A percentile compares a stretch with the other conserved stretches of the same genome.
phyloP scores from a whole-genome alignment of 108 stramenopile genomes.

The Conticribra weissflogii region DNA sequence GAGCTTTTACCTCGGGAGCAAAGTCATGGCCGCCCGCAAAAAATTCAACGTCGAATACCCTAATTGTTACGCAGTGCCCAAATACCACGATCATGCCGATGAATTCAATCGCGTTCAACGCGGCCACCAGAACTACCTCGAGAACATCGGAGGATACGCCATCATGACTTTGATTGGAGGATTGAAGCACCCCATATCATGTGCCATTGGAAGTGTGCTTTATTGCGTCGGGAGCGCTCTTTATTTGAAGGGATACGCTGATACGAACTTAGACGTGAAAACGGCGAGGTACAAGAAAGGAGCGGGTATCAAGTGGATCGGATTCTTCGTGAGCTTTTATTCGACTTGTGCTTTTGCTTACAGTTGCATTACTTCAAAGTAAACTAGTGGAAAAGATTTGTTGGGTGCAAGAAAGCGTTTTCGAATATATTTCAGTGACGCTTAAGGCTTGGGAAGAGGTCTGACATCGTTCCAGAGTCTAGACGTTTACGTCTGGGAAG shows the following conservation, averaged over 20 bases:
- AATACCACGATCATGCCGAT: slow-evolving; percentile 80
- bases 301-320: slow-evolving; percentile 71
- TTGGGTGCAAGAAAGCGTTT: no score
- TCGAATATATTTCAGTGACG: no score
- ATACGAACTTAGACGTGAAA: slow-evolving; percentile 68
- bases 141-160: slow-evolving; percentile 47
- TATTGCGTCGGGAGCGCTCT: slow-evolving; percentile 58
- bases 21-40: slow-evolving; percentile 76
- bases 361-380: no score
- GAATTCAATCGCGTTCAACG: slow-evolving; percentile 92
- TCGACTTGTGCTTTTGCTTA: slow-evolving; percentile 19
- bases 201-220: slow-evolving; percentile 44
- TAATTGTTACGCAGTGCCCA: slow-evolving; percentile 83
- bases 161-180: slow-evolving; percentile 77
- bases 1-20: slow-evolving; percentile 34
- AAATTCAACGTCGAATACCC: slow-evolving; percentile 73
- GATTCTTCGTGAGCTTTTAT: slow-evolving; percentile 50
- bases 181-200: slow-evolving; percentile 68
- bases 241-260: slow-evolving; percentile 71
- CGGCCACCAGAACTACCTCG: slow-evolving; percentile 80
- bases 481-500: no score
- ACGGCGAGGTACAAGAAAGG: slow-evolving; percentile 77
- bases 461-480: no score
- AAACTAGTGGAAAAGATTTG: no score
- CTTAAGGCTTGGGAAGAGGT: no score